Conservation (phyloP, 805 yeast species). For the Brettanomyces bruxellensis region DNA sequence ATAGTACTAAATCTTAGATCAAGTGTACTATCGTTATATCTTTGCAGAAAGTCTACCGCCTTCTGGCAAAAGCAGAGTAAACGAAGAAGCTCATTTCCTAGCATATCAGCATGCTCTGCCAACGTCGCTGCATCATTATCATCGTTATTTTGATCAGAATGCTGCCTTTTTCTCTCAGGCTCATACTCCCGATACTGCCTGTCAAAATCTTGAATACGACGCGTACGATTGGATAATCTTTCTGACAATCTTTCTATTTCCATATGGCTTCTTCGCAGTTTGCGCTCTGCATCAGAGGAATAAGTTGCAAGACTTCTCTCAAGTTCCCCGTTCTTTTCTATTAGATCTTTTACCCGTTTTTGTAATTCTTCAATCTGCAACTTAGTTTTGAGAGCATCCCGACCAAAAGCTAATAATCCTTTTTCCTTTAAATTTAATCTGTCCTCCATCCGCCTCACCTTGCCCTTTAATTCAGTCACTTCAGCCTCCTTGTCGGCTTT, state of each 20-base stretch:
- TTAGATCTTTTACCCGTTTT: constrained; percentile 7
- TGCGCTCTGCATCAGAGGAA: constrained; percentile 12
- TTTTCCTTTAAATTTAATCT: constrained; percentile 10
- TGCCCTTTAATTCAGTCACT: constrained; percentile 3
- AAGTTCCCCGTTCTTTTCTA: constrained; percentile 9
- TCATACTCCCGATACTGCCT: neutral
- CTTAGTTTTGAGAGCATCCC: constrained; percentile 11
- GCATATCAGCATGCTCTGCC: neutral
- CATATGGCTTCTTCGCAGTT: constrained; percentile 9
- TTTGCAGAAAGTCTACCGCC: constrained; percentile 8
- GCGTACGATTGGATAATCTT: constrained; percentile 3
- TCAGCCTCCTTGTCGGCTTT: constrained; percentile 8
- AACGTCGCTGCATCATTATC: neutral
- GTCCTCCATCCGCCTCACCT: constrained; percentile 4
- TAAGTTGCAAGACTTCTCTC: constrained; percentile 14
- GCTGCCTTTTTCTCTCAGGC: neutral
- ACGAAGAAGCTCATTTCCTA: constrained; percentile 6
- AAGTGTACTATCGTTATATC: constrained; percentile 5
- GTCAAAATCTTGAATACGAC: neutral
- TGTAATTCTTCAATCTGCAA: constrained; percentile 7
- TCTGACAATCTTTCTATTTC: constrained; percentile 11
- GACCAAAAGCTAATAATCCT: constrained; percentile 10
- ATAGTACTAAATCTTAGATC: constrained; percentile 7
- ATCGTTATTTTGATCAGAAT: constrained; percentile 1
- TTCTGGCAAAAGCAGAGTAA: constrained; percentile 4